Conservation (phyloP, 768 basidiomycete species). For the Mycena olivaceomarginata region DNA sequence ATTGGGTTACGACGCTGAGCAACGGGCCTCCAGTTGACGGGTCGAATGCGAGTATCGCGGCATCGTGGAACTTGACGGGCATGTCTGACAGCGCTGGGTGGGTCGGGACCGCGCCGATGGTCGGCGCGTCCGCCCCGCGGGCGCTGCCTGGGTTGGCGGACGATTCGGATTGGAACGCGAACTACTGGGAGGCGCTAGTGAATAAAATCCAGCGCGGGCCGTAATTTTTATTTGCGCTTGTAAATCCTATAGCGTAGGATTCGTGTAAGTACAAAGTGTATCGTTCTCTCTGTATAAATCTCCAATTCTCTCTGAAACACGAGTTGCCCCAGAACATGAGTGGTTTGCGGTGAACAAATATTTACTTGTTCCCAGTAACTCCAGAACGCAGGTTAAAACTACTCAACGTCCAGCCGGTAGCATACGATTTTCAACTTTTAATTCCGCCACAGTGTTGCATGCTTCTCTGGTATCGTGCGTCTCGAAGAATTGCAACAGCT, state of each 20-base stretch:
- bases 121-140: slow-evolving; percentile 64
- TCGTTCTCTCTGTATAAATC: not conserved
- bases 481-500: too few species aligned
- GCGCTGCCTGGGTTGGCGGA: slow-evolving; percentile 69
- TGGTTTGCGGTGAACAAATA: too few species aligned
- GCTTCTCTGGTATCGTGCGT: too few species aligned
- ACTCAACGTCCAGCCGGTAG: too few species aligned
- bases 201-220: slow-evolving; percentile 71
- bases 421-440: too few species aligned
- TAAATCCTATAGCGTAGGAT: not conserved
- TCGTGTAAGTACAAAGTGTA: not conserved
- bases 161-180: slow-evolving; percentile 86
- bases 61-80: slow-evolving; percentile 79
- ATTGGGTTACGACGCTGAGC: slow-evolving; percentile 90
- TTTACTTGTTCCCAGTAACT: too few species aligned
- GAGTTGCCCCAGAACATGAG: too few species aligned
- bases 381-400: too few species aligned
- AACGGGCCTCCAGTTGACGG: slow-evolving; percentile 74
- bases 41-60: slow-evolving; percentile 63
- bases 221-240: slow-evolving; percentile 38
- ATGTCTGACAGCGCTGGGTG: slow-evolving; percentile 76
- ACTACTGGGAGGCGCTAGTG: slow-evolving; percentile 89
- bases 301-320: not conserved
- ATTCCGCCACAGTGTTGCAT: too few species aligned
- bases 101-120: slow-evolving; percentile 67